Evolutionary conservation across 257 asterid species (phyloP).

Genomic region (Nicotiana otophora): DNA sequence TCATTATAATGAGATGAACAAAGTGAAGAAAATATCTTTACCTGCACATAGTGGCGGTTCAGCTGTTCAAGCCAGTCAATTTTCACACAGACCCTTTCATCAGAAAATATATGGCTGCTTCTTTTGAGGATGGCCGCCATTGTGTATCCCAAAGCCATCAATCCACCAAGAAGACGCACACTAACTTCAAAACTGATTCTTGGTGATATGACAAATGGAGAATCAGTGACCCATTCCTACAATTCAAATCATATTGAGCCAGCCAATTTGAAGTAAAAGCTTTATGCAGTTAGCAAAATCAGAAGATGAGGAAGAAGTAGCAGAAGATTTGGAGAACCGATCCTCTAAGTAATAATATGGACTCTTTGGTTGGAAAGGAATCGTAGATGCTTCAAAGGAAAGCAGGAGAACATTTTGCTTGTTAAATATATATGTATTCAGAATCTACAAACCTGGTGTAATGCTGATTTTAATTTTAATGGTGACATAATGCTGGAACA

Average conservation of each 20-base stretch:
- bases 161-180: constrained; percentile 96
- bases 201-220: constrained; percentile 96
- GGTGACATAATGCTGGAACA: not conserved
- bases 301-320: not conserved
- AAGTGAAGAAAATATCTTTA: constrained; percentile 11
- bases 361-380: not conserved
- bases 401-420: not conserved
- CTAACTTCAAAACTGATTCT: constrained; percentile 98
- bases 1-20: not conserved
- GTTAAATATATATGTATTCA: not conserved
- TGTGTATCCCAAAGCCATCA: constrained; percentile 98
- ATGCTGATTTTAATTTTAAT: not conserved
- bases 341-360: not conserved
- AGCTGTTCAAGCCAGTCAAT: constrained; percentile 92
- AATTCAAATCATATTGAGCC: constrained; percentile 20
- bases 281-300: not conserved
- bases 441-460: not conserved
- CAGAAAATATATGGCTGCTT: constrained; percentile 77
- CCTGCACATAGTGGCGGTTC: constrained; percentile 92
- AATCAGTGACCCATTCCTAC: constrained; percentile 95
- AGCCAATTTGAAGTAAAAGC: not conserved
- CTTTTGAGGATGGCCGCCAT: constrained; percentile 94
- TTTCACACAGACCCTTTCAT: constrained; percentile 86
- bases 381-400: not conserved
- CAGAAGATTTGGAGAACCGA: not conserved